Conservation (phyloP, 257 asterid genomes). For the Euphrasia confusa region DNA sequence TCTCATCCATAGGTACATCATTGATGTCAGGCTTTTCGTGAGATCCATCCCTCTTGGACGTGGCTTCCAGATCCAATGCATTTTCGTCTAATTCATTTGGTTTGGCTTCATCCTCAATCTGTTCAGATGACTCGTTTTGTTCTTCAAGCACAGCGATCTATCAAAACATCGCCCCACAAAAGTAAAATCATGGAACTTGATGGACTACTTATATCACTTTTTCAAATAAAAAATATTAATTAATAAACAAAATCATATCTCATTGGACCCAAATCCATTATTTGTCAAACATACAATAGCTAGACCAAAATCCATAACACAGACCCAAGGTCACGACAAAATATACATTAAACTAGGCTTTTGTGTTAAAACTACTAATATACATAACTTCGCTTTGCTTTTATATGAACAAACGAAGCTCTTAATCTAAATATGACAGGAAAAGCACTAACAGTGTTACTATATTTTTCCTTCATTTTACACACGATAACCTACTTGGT, state of each 20-base stretch:
- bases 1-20: conserved; percentile 68
- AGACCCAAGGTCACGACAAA: too few species aligned
- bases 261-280: conserved; percentile 9
- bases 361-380: neutral
- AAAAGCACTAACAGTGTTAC: neutral
- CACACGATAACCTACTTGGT: neutral
- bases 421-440: neutral
- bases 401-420: neutral
- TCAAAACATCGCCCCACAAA: conserved; percentile 20
- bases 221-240: neutral
- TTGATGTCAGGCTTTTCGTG: conserved; percentile 93
- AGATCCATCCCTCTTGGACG: conserved; percentile 41
- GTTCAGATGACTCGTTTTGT: conserved; percentile 64
- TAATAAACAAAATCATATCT: neutral
- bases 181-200: neutral
- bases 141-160: conserved; percentile 80
- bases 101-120: conserved; percentile 60
- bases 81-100: conserved; percentile 39
- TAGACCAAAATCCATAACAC: neutral
- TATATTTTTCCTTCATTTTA: too few species aligned
- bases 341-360: too few species aligned
- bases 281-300: conserved; percentile 1
- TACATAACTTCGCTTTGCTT: neutral
- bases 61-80: conserved; percentile 23
- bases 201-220: neutral